These are phyloP conservation scores for Colletotrichum endophyticum DNA, from an alignment of 2,329 filamentous ascomycete species.

Conservation along the genomic window DNA sequence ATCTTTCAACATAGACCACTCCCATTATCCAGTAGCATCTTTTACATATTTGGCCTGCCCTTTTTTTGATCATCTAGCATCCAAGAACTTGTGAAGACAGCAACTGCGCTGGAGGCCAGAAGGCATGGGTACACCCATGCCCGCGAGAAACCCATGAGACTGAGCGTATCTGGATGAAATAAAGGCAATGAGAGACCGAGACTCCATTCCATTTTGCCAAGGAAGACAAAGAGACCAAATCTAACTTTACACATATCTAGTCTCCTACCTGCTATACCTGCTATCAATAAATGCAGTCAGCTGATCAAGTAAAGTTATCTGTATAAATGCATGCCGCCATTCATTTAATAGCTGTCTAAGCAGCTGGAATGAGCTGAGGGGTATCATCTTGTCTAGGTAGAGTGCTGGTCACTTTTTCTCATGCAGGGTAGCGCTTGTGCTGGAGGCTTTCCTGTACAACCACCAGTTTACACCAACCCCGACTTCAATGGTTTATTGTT, in stretches of 20 bases:
- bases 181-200: neutral
- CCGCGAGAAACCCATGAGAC: neutral
- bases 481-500: too few relatives aligned
- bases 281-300: neutral
- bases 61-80: neutral
- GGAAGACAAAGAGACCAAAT: neutral
- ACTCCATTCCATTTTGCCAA: neutral
- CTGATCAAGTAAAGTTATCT: accelerated
- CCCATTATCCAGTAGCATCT: accelerated
- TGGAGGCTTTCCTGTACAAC: too few relatives aligned
- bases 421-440: neutral
- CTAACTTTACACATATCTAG: neutral
- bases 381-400: too few relatives aligned
- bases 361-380: too few relatives aligned
- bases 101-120: neutral
- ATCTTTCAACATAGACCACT: neutral
- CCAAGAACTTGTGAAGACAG: neutral
- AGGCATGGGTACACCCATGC: neutral
- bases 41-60: neutral
- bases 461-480: too few relatives aligned
- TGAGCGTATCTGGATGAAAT: neutral
- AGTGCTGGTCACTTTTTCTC: neutral
- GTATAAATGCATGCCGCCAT: neutral
- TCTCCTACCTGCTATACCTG: accelerated
- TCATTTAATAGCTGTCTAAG: neutral